A percentile compares a stretch with the other conserved stretches of the same genome.
phyloP scores from a whole-genome alignment of 2,329 filamentous ascomycete genomes.

The Cercospora zeae-maydis region DNA sequence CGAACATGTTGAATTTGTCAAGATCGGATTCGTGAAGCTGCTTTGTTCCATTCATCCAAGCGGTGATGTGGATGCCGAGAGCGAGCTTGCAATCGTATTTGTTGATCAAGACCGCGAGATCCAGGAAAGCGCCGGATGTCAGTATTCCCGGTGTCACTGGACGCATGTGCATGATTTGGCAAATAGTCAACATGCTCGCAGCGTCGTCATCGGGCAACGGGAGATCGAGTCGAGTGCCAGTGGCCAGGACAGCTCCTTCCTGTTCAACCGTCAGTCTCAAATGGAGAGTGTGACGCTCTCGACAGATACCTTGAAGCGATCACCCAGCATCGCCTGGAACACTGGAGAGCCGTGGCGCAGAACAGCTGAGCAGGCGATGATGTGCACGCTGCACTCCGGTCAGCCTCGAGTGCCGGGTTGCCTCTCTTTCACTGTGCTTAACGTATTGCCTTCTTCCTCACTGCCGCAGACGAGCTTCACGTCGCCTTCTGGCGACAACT shows the following conservation, averaged over 20 bases:
- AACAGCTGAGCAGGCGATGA: slow-evolving; percentile 6
- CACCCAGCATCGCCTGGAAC: slow-evolving; percentile 18
- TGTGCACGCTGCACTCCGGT: background rate
- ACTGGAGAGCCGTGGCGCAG: slow-evolving; percentile 14
- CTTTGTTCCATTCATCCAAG: background rate
- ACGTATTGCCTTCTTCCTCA: background rate
- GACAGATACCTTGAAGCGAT: background rate
- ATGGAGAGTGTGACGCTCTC: no score
- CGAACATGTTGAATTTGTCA: background rate
- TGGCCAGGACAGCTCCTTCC: background rate
- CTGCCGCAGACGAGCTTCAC: slow-evolving; percentile 6
- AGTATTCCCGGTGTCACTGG: background rate
- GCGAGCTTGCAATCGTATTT: background rate
- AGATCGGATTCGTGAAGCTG: background rate
- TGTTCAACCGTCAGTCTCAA: background rate
- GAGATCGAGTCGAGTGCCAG: background rate
- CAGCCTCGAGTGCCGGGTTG: background rate
- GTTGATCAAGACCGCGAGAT: background rate
- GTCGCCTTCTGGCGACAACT: slow-evolving; percentile 40
- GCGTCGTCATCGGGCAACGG: background rate
- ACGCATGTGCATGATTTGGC: background rate
- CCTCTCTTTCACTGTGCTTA: background rate
- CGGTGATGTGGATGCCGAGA: background rate
- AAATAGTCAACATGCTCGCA: background rate
- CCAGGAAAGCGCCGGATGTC: background rate